Evolutionary conservation across 768 basidiomycete species (phyloP), one percentile per base, ranked within the genome.

Genomic region (Boletus coccyginus): DNA sequence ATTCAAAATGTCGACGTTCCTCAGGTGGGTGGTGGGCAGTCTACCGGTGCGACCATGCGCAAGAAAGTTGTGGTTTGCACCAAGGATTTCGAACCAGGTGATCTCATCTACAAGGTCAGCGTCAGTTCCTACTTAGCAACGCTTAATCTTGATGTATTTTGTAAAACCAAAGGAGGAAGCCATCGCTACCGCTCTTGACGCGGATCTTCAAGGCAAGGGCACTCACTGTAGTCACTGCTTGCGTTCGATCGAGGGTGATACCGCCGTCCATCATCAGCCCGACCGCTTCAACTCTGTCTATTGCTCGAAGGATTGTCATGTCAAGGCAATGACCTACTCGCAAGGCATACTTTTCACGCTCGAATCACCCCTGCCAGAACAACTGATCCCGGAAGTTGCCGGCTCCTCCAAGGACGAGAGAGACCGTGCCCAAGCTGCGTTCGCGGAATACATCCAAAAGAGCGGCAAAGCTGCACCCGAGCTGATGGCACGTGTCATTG

Each of bases 171-270:
- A 94, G 91, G 91, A 94, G 76, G 74, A 79, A 58, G 87, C 91
- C 8, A 77, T 91, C 19, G 83, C 89, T 39, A 74, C 87, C 12
- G 84, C 76, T 31, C 81, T 94, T 21, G 92, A 93, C 63, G 64
- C 74, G 1, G 92, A 93, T 62, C 75, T 94, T 19, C 81, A 88
- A 71, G 75, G 76, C 38, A 80, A 81, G 49, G 86, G 86, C 21
- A 81, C 82, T 4, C 77, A 92, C 60, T 94, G 91, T 67, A 79
- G 83, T 17, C 83, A 89, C 60, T 94, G 91, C 67, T 75, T 93
- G 62, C 81, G 87, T 38, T 62, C 67, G 47, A 79, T 92, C 51
- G 67, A 81, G 53, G 68, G 77, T 27, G 77, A 70, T 52, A 68
- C 73, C 50, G 75, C 78, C 14, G 68, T 88, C 50, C 70, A 69